phyloP scores from a whole-genome alignment of 208 protist genomes.

The Spironucleus salmonicida region DNA sequence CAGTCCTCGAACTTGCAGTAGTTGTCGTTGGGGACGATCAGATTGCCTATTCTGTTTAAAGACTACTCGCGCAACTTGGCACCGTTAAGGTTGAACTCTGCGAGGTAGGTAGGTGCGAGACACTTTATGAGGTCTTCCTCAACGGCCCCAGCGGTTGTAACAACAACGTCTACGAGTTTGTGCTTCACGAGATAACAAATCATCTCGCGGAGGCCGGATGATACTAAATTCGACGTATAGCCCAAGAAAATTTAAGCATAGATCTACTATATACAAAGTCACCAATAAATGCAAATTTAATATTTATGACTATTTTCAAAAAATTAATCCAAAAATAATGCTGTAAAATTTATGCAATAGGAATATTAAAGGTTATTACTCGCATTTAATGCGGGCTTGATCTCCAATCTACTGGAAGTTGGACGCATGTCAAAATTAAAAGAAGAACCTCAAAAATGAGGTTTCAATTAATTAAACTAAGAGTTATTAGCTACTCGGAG shows the following conservation, averaged over 20 bases:
- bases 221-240: slow-evolving; percentile 98
- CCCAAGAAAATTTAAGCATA: slow-evolving; percentile 93
- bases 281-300: too few species aligned
- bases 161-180: slow-evolving; percentile 72
- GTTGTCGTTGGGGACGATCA: slow-evolving; percentile 97
- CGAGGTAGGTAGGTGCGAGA: slow-evolving; percentile 36
- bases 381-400: too few species aligned
- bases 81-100: slow-evolving; percentile 38
- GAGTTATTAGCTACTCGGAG: too few species aligned
- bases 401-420: too few species aligned
- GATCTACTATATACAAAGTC: too few species aligned
- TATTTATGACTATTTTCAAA: too few species aligned
- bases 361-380: too few species aligned
- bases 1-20: slow-evolving; percentile 97
- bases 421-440: too few species aligned
- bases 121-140: slow-evolving; percentile 98
- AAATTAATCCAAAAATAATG: too few species aligned
- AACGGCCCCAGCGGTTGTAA: slow-evolving; percentile 90
- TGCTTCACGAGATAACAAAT: slow-evolving; percentile 83
- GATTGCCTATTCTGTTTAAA: slow-evolving; percentile 94
- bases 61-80: slow-evolving; percentile 46
- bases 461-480: too few species aligned
- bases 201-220: slow-evolving; percentile 81
- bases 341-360: too few species aligned
- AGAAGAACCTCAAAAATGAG: too few species aligned